Evolutionary conservation across 345 rosid species (phyloP).

Genomic region (Citrus mangshanensis): DNA sequence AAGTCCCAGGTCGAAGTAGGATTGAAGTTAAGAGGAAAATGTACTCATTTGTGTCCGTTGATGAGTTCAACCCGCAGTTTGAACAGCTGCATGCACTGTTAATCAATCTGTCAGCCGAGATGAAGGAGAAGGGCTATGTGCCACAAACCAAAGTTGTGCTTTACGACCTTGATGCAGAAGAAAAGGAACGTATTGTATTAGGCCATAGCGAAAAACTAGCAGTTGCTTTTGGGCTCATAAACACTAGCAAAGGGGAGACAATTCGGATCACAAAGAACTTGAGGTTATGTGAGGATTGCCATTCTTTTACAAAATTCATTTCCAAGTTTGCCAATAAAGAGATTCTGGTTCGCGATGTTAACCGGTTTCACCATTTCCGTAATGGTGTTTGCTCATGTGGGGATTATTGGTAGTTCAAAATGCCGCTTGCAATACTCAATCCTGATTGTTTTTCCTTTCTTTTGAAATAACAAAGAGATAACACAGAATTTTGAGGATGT

Average conservation of each 20-base stretch:
- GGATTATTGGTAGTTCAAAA: conserved; percentile 64
- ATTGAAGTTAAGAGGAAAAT: conserved; percentile 74
- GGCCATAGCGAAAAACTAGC: conserved; percentile 93
- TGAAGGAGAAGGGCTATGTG: conserved; percentile 82
- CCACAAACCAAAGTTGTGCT: conserved; percentile 80
- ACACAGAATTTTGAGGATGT: not conserved
- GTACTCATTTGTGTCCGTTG: conserved; percentile 63
- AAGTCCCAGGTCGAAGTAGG: conserved; percentile 80
- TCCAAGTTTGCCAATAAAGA: conserved; percentile 69
- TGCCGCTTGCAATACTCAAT: not conserved
- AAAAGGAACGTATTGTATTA: conserved; percentile 73
- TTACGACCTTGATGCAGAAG: conserved; percentile 68
- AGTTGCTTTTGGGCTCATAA: conserved; percentile 79
- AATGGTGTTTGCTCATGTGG: conserved; percentile 86
- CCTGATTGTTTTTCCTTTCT: not conserved
- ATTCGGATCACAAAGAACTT: conserved; percentile 83
- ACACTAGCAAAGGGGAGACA: conserved; percentile 55
- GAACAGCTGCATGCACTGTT: conserved; percentile 72
- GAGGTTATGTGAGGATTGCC: conserved; percentile 87
- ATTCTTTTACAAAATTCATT: conserved; percentile 70
- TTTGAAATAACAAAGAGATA: not conserved
- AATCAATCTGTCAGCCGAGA: conserved; percentile 55
- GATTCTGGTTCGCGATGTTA: conserved; percentile 82
- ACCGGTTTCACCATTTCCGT: conserved; percentile 77
- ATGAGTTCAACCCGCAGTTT: conserved; percentile 63